Conservation (phyloP, 2,329 filamentous ascomycete genomes). For the Proliferodiscus dingleyae region DNA sequence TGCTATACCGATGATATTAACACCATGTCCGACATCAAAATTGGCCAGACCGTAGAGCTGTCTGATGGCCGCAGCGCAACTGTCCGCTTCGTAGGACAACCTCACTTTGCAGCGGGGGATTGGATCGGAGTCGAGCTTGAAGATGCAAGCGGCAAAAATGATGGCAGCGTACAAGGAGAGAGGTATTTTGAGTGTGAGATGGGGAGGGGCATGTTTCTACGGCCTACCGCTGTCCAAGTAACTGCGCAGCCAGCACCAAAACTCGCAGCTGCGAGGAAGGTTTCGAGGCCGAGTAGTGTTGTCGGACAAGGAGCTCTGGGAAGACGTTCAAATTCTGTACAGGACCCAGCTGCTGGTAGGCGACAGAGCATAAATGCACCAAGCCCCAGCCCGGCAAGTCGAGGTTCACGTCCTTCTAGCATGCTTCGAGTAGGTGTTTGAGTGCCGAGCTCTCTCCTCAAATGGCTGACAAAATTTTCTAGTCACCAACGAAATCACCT, state of each 20-base stretch:
- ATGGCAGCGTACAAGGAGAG: conserved; percentile 82
- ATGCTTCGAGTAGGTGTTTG: conserved; percentile 48
- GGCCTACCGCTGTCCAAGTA: conserved; percentile 62
- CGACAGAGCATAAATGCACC: conserved; percentile 66
- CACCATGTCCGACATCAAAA: conserved; percentile 52
- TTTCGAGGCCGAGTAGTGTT: conserved; percentile 42
- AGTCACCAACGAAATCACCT: conserved; percentile 52
- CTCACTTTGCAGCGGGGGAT: conserved; percentile 73
- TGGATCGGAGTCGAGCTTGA: conserved; percentile 91
- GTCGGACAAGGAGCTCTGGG: conserved; percentile 25
- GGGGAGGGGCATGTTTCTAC: conserved; percentile 79
- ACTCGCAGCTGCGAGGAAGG: conserved; percentile 30
- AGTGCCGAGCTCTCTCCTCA: neutral
- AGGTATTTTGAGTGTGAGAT: conserved; percentile 82
- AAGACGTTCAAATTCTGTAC: conserved; percentile 39
- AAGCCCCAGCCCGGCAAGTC: conserved; percentile 66
- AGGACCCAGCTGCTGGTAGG: conserved; percentile 52
- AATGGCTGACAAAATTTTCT: conserved; percentile 13
- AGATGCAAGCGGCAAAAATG: conserved; percentile 81
- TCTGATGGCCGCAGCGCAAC: conserved; percentile 70
- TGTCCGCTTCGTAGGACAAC: conserved; percentile 76
- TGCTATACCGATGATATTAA: conserved; percentile 13
- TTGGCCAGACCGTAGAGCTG: conserved; percentile 55
- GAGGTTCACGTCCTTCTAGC: conserved; percentile 49
- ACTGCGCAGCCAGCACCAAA: conserved; percentile 43